phyloP scores from a whole-genome alignment of 345 rosid genomes.

The Dovyalis caffra region DNA sequence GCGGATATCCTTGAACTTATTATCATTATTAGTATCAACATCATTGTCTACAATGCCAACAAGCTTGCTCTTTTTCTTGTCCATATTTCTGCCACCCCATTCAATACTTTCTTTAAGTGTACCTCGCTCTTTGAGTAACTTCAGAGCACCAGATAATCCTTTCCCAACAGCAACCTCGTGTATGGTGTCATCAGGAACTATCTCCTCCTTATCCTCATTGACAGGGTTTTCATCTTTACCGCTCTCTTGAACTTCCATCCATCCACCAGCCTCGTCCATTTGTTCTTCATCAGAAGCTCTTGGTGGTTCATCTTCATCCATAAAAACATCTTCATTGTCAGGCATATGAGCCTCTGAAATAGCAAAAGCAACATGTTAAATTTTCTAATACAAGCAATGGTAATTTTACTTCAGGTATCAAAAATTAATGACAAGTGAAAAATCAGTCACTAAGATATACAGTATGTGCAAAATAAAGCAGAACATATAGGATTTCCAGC shows the following conservation, averaged over 20 bases:
- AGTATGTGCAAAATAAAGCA: not conserved
- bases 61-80: slow-evolving; percentile 97
- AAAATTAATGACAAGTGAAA: not conserved
- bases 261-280: slow-evolving; percentile 59
- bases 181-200: slow-evolving; percentile 75
- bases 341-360: slow-evolving; percentile 61
- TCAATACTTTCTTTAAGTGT: slow-evolving; percentile 82
- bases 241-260: slow-evolving; percentile 56
- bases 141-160: slow-evolving; percentile 87
- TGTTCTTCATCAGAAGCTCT: slow-evolving; percentile 47
- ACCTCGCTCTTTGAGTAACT: slow-evolving; percentile 87
- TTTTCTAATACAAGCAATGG: not conserved
- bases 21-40: slow-evolving; percentile 19
- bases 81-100: slow-evolving; percentile 99
- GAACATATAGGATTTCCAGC: not conserved
- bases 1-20: slow-evolving; percentile 64
- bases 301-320: slow-evolving; percentile 84
- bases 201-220: slow-evolving; percentile 53
- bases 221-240: slow-evolving; percentile 44
- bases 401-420: too few species aligned
- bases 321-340: slow-evolving; percentile 77
- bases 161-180: slow-evolving; percentile 85
- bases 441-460: not conserved
- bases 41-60: slow-evolving; percentile 63
- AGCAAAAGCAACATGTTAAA: slow-evolving; percentile 15